Base-by-base conservation (phyloP, 345 rosid species). In the Bruguiera gymnorhiza region DNA sequence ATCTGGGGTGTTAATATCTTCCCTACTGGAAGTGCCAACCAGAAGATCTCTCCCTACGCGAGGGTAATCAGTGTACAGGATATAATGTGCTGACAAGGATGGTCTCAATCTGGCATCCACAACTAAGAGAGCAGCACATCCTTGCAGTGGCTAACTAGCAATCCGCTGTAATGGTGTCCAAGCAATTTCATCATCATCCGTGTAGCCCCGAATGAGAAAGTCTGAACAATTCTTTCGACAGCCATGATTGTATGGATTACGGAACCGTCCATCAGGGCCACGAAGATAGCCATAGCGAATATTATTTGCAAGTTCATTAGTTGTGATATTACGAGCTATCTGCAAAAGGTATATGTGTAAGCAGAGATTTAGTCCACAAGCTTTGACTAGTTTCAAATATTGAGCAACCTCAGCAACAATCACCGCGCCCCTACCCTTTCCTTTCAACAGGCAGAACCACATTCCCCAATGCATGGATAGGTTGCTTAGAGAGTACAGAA, bases 221-320 rank as follows among this genome's bases (percentile, higher is more conserved):
- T 95, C 97, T 2, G 84, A 24, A 75, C 99, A 95, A 69, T 95
- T 95, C 80, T 87, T 92, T 81, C 48, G 81, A 77, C 91, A 92
- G 6, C 99, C 99, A 54, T 85, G 97, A 81, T 92, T 92, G 69
- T 95, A 95, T 43, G 99, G 98, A 73, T 95, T 95, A 70, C 83
- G 86, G 46, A 90, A 92, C 70, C 67, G 83, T n/a, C 99, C 97
- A 43, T 92, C 91, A 37, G 89, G 82, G 30, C 97, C 90, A 20
- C 70, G 88, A 62, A 95, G 87, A 70, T 94, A 94, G 23, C 85
- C 85, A 62, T 91, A 89, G 4, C 98, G 89, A 63, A 71, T 50
- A 51, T 84, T 68, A 70, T 95, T 95, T 48, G 97, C 90, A 62
- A 86, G 39, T 67, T 95, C 97, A 51, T 95, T 95, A 7, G 99